These are phyloP conservation scores for Penicillium egyptiacum DNA, from an alignment of 495 filamentous ascomycete species.

Conservation along the genomic window DNA sequence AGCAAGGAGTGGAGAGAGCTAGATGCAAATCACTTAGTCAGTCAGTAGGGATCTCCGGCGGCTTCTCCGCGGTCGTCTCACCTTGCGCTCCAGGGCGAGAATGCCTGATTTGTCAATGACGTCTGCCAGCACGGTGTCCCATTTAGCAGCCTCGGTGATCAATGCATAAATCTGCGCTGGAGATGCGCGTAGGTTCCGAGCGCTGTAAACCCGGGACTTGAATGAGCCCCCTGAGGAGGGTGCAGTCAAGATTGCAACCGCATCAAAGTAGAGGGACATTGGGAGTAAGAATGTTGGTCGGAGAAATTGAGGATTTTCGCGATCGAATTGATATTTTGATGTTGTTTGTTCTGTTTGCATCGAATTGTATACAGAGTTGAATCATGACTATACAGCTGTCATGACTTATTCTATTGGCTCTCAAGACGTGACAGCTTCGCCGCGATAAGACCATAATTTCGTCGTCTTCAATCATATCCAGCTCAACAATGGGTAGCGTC, in stretches of 20 bases:
- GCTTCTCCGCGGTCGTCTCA: constrained; percentile 31
- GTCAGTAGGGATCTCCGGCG: constrained; percentile 35
- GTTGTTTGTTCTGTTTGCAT: constrained; percentile 30
- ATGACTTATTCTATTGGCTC: background rate
- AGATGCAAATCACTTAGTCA: constrained; percentile 39
- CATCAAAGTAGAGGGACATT: constrained; percentile 97
- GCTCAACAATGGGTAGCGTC: background rate
- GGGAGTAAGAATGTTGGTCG: constrained; percentile 1
- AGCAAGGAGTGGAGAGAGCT: constrained; percentile 80
- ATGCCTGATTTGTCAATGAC: constrained; percentile 76
- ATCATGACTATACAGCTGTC: background rate
- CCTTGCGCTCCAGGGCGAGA: constrained; percentile 76
- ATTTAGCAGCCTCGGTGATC: constrained; percentile 82
- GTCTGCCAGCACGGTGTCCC: constrained; percentile 80
- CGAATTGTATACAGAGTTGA: background rate
- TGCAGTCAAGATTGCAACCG: constrained; percentile 67
- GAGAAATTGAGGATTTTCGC: constrained; percentile 15
- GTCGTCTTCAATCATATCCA: background rate
- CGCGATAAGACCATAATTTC: background rate
- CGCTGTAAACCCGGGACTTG: constrained; percentile 73
- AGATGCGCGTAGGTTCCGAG: constrained; percentile 65
- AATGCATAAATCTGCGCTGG: constrained; percentile 85
- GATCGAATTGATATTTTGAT: constrained; percentile 4
- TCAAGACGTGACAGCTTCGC: background rate
- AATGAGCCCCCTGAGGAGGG: constrained; percentile 70